Conservation (phyloP, 2,329 filamentous ascomycete species). For the Corniculantispora saksenae region DNA sequence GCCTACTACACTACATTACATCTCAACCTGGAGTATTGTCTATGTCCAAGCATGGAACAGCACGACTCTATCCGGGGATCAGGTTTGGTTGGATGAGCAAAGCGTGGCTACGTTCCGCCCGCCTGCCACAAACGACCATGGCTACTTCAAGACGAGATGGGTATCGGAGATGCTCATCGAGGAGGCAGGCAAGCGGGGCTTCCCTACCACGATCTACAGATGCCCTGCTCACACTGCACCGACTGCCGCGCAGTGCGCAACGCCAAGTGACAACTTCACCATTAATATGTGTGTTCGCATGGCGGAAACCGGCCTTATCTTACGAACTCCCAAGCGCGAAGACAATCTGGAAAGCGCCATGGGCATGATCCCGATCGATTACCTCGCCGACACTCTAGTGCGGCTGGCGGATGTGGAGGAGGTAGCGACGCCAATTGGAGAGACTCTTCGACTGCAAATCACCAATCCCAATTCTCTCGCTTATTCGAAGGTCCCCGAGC, state of each 20-base stretch:
- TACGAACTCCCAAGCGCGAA: background rate
- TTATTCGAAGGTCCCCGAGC: constrained; percentile 1
- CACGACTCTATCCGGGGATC: constrained; percentile 22
- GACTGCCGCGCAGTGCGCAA: background rate
- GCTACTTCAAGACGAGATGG: constrained; percentile 32
- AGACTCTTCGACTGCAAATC: constrained; percentile 11
- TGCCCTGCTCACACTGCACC: constrained; percentile 20
- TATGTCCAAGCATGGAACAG: constrained; percentile 29
- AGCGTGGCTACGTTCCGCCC: constrained; percentile 26
- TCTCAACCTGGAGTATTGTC: constrained; percentile 29
- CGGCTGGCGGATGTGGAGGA: background rate
- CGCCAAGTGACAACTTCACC: constrained; percentile 9
- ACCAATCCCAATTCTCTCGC: background rate
- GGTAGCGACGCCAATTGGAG: background rate
- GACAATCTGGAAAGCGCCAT: constrained; percentile 7
- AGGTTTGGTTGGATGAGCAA: constrained; percentile 25
- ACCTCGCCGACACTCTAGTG: constrained; percentile 9
- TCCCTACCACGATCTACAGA: constrained; percentile 26
- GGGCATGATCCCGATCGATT: constrained; percentile 16
- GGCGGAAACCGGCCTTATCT: background rate
- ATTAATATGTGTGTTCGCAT: constrained; percentile 12
- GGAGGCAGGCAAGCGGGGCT: constrained; percentile 28
- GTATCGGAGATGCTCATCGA: constrained; percentile 28
- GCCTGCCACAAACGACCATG: constrained; percentile 27
- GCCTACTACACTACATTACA: constrained; percentile 26